Evolutionary conservation across 148 eudicot genomes (phyloP), one percentile per base, ranked within the genome.

Genomic region (Beta vulgaris): DNA sequence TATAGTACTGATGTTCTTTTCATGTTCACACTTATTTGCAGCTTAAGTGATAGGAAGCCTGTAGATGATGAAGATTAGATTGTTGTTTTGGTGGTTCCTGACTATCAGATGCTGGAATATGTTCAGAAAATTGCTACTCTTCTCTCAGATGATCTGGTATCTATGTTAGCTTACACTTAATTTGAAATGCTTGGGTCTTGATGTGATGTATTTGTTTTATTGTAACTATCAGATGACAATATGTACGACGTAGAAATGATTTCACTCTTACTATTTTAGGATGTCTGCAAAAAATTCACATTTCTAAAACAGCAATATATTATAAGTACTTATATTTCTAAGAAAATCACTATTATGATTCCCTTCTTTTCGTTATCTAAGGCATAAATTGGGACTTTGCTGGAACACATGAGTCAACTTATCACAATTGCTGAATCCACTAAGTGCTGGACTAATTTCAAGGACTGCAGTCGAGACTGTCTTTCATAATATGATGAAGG

Each of bases 31-130:
- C 66, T 31, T 32, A 32, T 75, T 10, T 84, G 72, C 87, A 95
- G 99, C 79, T 85, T 95, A 85, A 93, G 96, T 72, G 99, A 95
- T 77, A 85, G 99, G 78, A 95, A 92, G 81, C 99, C 99, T 53
- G 99, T 95, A 31, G 78, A 76, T n/a, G 78, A 29, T 62, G 96
- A 91, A 73, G 99, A 95, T 78, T 97, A 95, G 81, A 89, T 92
- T 73, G 82, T 95, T 62, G 97, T 95, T 29, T 90, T 95, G 99
- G 90, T 95, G 60, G 96, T 95, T 79, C 99, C 99, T 67, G 97
- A 95, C 82, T 92, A 88, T 85, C 99, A 92, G 79, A 95, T 95
- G 99, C 69, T 95, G 83, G 87, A 85, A 87, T 87, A 88, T 71
- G 99, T 95, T 21, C 86, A 92, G 74, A 81, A 84, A 69, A 88